Evolutionary conservation across 495 filamentous ascomycete species (phyloP).

Genomic region (Xanthoparmelia taractica): DNA sequence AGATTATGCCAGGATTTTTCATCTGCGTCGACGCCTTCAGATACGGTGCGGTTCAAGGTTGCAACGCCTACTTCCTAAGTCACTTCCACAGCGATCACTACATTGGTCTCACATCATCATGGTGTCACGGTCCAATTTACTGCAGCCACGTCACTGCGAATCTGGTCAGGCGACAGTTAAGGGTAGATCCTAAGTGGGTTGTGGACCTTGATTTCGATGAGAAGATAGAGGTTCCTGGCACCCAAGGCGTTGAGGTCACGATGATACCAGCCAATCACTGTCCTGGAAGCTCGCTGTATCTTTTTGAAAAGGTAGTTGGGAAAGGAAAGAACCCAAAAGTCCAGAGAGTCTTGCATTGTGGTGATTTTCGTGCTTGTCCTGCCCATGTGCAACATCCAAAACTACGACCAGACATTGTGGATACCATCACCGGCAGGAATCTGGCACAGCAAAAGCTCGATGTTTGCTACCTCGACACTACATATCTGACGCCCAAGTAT

Average conservation of each 20-base stretch:
- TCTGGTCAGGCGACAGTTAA: constrained; percentile 76
- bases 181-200: constrained; percentile 79
- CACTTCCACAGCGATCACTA: constrained; percentile 99
- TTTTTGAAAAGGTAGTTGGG: constrained; percentile 74
- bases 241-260: constrained; percentile 73
- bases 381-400: constrained; percentile 80
- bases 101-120: constrained; percentile 76
- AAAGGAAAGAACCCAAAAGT: constrained; percentile 48
- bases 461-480: constrained; percentile 93
- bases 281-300: constrained; percentile 84
- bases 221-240: constrained; percentile 68
- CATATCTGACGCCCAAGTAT: constrained; percentile 92
- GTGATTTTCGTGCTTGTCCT: constrained; percentile 86
- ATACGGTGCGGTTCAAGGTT: constrained; percentile 86
- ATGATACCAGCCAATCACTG: constrained; percentile 98
- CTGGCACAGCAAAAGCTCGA: constrained; percentile 79
- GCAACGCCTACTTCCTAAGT: constrained; percentile 91
- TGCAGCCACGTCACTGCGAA: constrained; percentile 89
- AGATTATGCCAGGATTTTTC: constrained; percentile 84
- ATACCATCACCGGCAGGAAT: constrained; percentile 55
- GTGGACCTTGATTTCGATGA: constrained; percentile 80
- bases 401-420: constrained; percentile 63
- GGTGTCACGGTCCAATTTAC: constrained; percentile 92
- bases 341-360: constrained; percentile 85
- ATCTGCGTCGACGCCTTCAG: constrained; percentile 96